Conservation (phyloP, 139 green algal species). For the Chlamydomonas incerta region DNA sequence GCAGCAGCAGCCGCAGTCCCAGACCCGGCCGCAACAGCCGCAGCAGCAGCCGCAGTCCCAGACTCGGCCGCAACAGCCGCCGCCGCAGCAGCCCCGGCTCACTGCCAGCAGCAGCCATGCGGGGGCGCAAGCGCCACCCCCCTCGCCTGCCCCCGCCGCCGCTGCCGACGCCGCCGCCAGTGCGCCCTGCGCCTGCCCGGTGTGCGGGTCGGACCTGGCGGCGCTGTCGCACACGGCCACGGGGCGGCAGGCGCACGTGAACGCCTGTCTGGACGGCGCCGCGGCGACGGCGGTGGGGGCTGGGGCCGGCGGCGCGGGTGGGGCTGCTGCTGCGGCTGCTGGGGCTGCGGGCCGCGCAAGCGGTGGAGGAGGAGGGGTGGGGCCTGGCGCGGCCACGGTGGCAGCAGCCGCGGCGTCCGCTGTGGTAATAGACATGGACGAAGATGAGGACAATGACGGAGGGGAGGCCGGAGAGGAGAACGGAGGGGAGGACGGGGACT, state of each 20-base stretch:
- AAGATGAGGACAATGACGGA: not conserved
- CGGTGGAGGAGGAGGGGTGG: no score
- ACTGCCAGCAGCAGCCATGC: not conserved
- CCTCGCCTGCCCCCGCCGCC: no score
- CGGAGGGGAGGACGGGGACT: no score
- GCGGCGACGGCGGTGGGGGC: not conserved
- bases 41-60: not conserved
- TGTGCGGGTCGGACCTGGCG: conserved; percentile 37
- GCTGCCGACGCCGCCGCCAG: no score
- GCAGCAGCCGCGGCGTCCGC: no score
- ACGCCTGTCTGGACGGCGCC: conserved; percentile 47
- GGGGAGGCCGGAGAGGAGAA: not conserved
- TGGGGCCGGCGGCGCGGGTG: not conserved
- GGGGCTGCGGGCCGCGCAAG: no score
- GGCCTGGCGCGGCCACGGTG: no score
- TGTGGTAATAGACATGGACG: not conserved
- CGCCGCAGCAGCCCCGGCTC: not conserved
- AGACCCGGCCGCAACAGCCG: no score
- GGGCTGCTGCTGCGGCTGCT: no score
- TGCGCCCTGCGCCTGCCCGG: conserved; percentile 35
- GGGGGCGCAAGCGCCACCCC: no score
- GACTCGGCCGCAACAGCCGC: not conserved
- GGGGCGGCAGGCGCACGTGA: conserved; percentile 50
- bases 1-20: no score
- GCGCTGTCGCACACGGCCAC: conserved; percentile 24